phyloP scores from a whole-genome alignment of 2,329 filamentous ascomycete genomes.

The Hypoxylon sp. region DNA sequence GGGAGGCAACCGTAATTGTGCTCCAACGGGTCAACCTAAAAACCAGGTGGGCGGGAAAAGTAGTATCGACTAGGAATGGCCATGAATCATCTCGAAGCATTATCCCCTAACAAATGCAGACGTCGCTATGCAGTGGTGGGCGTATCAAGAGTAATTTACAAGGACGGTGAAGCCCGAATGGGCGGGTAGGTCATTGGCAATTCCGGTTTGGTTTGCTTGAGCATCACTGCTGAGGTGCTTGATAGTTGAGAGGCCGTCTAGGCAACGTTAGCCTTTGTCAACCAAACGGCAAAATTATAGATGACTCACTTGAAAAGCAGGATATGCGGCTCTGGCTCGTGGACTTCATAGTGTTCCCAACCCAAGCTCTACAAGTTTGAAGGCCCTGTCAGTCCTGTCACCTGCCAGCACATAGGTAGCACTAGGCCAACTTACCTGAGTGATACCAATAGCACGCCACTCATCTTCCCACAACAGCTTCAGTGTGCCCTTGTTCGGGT shows the following conservation, averaged over 20 bases:
- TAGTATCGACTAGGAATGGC: constrained; percentile 38
- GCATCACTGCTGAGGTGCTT: constrained; percentile 72
- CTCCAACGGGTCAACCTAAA: constrained; percentile 15
- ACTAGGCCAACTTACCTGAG: constrained; percentile 75
- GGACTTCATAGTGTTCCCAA: constrained; percentile 99
- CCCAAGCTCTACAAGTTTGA: constrained; percentile 79
- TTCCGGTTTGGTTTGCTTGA: constrained; percentile 26
- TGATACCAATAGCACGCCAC: constrained; percentile 97
- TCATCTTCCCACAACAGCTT: constrained; percentile 99
- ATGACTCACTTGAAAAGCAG: constrained; percentile 92
- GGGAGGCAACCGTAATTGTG: constrained; percentile 10
- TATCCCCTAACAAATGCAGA: constrained; percentile 50
- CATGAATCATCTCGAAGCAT: constrained; percentile 50
- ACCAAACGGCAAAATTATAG: background rate
- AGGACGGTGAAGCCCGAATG: constrained; percentile 30
- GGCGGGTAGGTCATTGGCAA: constrained; percentile 33
- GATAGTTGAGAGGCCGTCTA: constrained; percentile 87
- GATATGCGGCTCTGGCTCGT: constrained; percentile 98
- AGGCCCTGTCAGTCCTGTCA: constrained; percentile 28
- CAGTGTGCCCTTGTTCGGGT: constrained; percentile 87
- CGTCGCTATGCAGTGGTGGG: constrained; percentile 53
- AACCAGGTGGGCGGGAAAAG: constrained; percentile 33
- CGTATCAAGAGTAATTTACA: constrained; percentile 45
- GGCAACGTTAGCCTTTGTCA: constrained; percentile 20
- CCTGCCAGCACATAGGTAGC: constrained; percentile 1